Percentiles rank a stretch among this genome's conserved stretches.
Evolutionary conservation across 306 rosid genomes (phyloP).

Genomic region (Alnus rubra): DNA sequence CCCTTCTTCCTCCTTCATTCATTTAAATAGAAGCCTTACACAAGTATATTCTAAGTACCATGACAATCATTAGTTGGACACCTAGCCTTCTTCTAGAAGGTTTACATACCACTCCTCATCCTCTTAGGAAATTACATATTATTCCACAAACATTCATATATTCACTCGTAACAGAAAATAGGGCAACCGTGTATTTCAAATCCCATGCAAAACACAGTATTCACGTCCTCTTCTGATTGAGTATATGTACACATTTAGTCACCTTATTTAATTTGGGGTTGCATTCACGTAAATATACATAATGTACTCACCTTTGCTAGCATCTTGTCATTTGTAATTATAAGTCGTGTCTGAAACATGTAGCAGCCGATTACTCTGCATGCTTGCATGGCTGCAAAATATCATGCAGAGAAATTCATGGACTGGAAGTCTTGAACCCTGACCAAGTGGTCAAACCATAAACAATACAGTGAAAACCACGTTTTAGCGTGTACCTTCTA

Average conservation of each 20-base stretch:
- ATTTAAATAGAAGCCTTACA: no score
- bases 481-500: background rate
- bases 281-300: background rate
- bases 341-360: background rate
- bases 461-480: background rate
- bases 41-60: no score
- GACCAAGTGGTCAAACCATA: background rate
- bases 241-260: background rate
- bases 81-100: no score
- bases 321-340: background rate
- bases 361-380: background rate
- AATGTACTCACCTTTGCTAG: background rate
- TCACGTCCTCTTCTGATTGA: background rate
- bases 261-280: background rate
- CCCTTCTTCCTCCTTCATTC: no score
- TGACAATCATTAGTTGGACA: no score
- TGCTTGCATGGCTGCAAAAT: constrained; percentile 9
- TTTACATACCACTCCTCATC: no score
- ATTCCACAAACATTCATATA: no score
- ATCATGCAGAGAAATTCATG: background rate
- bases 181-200: background rate
- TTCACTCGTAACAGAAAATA: background rate
- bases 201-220: background rate
- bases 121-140: no score
- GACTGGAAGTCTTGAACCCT: background rate